These are phyloP conservation scores for Pyrenophora tritici-repentis DNA, from an alignment of 2,329 filamentous ascomycete genomes.

Conservation along the genomic window DNA sequence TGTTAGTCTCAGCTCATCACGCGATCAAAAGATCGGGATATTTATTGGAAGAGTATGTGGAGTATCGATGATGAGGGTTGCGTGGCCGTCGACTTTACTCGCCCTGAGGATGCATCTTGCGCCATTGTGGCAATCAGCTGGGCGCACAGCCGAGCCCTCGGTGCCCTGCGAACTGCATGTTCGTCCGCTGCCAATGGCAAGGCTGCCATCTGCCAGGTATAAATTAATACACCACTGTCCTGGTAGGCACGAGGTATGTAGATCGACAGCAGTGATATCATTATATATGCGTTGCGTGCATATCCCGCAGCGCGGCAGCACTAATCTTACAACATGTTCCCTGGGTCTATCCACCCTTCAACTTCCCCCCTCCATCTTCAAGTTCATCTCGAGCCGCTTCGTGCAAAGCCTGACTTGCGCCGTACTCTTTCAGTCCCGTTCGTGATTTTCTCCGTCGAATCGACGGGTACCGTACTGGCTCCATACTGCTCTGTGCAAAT, in stretches of 20 bases:
- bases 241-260: neutral
- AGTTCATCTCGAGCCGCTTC: constrained; percentile 22
- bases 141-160: constrained; percentile 1
- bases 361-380: constrained; percentile 6
- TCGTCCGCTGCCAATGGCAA: constrained; percentile 5
- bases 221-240: neutral
- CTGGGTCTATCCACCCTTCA: constrained; percentile 1
- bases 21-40: neutral
- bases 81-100: constrained; percentile 1
- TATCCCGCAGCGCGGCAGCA: neutral
- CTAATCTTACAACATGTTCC: neutral
- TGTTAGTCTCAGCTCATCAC: constrained; percentile 16
- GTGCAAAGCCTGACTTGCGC: constrained; percentile 30
- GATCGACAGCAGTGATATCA: neutral
- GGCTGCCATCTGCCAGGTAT: neutral
- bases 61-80: neutral
- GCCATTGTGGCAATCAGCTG: constrained; percentile 7
- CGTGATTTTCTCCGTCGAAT: constrained; percentile 33
- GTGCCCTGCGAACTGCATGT: constrained; percentile 12
- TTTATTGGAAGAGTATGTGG: neutral
- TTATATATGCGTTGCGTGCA: neutral
- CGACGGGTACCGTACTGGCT: constrained; percentile 25
- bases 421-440: constrained; percentile 31
- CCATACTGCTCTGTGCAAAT: constrained; percentile 22
- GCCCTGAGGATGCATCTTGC: neutral